Evolutionary conservation across 2,329 filamentous ascomycete species (phyloP).

Genomic region (Reticulascus tulasneorum): DNA sequence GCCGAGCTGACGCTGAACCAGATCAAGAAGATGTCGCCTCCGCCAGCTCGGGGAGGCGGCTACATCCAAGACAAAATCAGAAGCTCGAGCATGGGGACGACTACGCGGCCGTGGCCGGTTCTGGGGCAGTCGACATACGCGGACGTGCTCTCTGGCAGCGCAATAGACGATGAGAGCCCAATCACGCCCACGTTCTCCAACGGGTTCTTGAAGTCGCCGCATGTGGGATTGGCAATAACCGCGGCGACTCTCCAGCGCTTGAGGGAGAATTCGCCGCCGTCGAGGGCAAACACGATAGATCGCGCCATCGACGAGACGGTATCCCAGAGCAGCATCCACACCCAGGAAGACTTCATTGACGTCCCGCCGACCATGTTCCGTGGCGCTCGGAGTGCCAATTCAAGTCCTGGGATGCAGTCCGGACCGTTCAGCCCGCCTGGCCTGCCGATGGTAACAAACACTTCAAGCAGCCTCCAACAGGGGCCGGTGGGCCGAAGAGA

Average conservation of each 20-base stretch:
- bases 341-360: not conserved
- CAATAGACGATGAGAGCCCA: constrained; percentile 9
- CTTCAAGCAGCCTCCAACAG: constrained; percentile 2
- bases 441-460: constrained; percentile 9
- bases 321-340: too few species aligned
- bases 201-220: not conserved
- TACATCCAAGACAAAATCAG: constrained; percentile 20
- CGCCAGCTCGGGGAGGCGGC: constrained; percentile 22
- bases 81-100: constrained; percentile 16
- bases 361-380: not conserved
- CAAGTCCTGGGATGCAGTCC: constrained; percentile 22
- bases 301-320: not conserved
- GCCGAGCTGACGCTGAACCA: constrained; percentile 39
- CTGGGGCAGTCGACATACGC: constrained; percentile 30
- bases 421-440: constrained; percentile 23
- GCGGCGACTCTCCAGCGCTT: constrained; percentile 13
- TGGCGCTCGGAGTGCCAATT: constrained; percentile 25
- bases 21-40: constrained; percentile 34
- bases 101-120: constrained; percentile 23
- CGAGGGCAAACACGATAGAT: constrained; percentile 8
- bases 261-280: constrained; percentile 20
- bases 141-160: constrained; percentile 17
- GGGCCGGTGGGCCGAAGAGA: constrained; percentile 12
- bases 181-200: constrained; percentile 17
- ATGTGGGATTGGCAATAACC: not conserved